Percentiles rank a stretch among this genome's conserved stretches.
Conservation (phyloP, 768 basidiomycete species). For the Mrakia blollopis region DNA sequence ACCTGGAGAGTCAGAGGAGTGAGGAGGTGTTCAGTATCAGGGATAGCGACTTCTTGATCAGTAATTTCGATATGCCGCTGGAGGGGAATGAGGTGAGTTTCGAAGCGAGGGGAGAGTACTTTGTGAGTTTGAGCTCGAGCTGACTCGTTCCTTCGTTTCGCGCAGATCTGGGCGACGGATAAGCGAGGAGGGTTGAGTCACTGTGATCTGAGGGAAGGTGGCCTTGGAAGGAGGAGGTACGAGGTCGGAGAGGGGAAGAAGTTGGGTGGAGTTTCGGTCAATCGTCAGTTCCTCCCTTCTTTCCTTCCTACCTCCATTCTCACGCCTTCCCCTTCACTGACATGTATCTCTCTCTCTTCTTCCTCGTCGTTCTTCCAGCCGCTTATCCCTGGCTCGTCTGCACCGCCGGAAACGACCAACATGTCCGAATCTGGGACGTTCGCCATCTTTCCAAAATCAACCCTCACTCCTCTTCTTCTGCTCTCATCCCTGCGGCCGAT, state of each 20-base stretch:
- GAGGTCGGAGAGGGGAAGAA: conserved; percentile 41
- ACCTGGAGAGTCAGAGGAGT: conserved; percentile 43
- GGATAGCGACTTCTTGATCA: conserved; percentile 45
- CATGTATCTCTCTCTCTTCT: not conserved
- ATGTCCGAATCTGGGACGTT: conserved; percentile 33
- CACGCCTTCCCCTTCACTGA: not conserved
- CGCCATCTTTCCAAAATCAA: not conserved
- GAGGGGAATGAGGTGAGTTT: conserved; percentile 42
- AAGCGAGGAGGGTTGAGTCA: conserved; percentile 42
- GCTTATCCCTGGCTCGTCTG: conserved; percentile 40
- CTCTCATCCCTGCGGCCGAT: not conserved
- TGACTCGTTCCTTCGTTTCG: not conserved
- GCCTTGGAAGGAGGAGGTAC: conserved; percentile 36
- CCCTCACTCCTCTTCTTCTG: not conserved
- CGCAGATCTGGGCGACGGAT: conserved; percentile 39
- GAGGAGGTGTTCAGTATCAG: conserved; percentile 44
- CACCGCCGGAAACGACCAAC: conserved; percentile 45
- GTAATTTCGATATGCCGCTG: conserved; percentile 46
- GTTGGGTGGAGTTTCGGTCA: conserved; percentile 45
- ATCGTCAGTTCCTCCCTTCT: conserved; percentile 35
- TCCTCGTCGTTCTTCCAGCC: conserved; percentile 34
- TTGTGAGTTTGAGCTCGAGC: too few relatives aligned
- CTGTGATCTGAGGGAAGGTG: conserved; percentile 41
- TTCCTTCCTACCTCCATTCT: not conserved
- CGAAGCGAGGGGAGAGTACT: not conserved